Evolutionary conservation across 106 monocot species (phyloP).

Genomic region (Dendrobium catenatum): DNA sequence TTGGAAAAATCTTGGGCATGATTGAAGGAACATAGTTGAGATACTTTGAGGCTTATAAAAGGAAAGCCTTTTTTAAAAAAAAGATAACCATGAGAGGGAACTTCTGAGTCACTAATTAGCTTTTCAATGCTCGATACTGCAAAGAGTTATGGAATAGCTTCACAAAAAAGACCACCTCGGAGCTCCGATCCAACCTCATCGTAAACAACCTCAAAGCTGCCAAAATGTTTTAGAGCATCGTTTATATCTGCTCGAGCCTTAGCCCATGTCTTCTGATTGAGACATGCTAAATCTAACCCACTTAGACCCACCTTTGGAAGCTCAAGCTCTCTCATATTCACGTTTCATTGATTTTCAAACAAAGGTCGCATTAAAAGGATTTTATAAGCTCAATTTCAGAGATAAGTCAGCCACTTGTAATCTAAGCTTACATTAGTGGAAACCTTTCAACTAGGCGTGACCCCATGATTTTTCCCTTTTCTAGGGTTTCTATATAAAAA

Average conservation of each 20-base stretch:
- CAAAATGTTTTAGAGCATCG: neutral
- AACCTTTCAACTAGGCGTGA: no score
- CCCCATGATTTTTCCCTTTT: no score
- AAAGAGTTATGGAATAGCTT: slow-evolving; percentile 4
- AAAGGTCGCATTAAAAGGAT: no score
- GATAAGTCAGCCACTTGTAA: no score
- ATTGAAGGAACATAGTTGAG: neutral
- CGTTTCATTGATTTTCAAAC: no score
- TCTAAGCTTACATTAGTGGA: no score
- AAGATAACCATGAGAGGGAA: neutral
- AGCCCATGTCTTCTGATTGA: neutral
- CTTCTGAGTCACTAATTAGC: neutral
- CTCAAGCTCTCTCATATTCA: no score
- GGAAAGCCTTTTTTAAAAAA: neutral
- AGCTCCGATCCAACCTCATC: neutral
- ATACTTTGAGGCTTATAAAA: neutral
- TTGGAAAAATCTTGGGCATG: no score
- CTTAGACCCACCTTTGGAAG: slow-evolving; percentile 24
- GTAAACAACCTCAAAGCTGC: slow-evolving; percentile 11
- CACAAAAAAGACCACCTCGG: slow-evolving; percentile 1
- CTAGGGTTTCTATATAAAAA: no score
- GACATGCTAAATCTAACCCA: slow-evolving; percentile 2
- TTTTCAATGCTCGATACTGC: neutral
- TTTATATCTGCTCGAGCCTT: neutral
- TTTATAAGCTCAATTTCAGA: no score